A percentile compares a stretch with the other conserved stretches of the same genome.
phyloP scores from a whole-genome alignment of 2,329 filamentous ascomycete genomes.

The Rosellinia necatrix region DNA sequence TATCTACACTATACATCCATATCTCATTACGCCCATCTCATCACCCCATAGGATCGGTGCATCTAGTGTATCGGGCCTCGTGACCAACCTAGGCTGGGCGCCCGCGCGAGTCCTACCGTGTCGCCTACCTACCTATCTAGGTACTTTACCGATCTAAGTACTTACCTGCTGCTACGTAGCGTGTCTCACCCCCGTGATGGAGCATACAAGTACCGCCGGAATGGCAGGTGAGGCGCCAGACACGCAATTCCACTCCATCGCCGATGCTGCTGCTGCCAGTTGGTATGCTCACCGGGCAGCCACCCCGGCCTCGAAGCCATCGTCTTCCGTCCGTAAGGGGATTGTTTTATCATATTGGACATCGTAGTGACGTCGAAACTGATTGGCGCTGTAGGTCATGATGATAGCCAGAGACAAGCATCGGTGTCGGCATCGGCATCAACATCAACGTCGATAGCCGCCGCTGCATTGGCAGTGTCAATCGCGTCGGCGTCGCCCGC shows the following conservation, averaged over 20 bases:
- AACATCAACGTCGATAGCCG: not conserved
- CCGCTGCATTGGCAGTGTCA: too few species aligned
- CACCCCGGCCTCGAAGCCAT: conserved; percentile 18
- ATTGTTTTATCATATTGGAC: not conserved
- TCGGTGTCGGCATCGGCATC: not conserved
- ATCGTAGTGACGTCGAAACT: not conserved
- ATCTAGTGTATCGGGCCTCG: too few species aligned
- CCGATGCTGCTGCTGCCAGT: conserved; percentile 33
- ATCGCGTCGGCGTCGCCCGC: not conserved
- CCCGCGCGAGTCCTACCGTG: too few species aligned
- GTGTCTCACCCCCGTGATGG: too few species aligned
- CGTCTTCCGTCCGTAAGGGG: conserved; percentile 25
- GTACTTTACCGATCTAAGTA: too few species aligned
- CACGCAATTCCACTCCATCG: conserved; percentile 29
- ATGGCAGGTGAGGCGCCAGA: conserved; percentile 25
- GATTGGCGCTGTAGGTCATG: not conserved
- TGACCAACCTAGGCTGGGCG: too few species aligned
- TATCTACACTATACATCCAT: too few species aligned
- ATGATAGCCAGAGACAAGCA: not conserved
- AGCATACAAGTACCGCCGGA: too few species aligned
- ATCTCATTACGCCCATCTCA: too few species aligned
- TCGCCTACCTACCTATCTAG: too few species aligned
- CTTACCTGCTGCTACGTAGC: too few species aligned
- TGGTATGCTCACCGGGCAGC: conserved; percentile 34
- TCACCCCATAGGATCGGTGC: too few species aligned